Evolutionary conservation across 148 eudicot species (phyloP).

Genomic region (Nepenthes mirabilis): DNA sequence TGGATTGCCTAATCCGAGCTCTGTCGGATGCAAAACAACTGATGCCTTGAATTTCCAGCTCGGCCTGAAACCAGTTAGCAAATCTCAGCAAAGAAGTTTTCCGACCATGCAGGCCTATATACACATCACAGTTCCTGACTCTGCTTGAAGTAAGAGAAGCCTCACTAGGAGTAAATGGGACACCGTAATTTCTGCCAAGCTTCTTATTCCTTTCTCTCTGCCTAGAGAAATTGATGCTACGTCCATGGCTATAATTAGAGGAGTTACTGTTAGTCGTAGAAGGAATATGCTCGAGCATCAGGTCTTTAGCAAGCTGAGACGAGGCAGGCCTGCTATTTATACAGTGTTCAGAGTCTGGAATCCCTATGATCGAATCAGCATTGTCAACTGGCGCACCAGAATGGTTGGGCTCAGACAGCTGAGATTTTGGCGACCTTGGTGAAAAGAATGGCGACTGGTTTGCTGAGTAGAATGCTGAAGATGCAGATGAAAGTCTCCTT

Average conservation of each 20-base stretch:
- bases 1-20: conserved; percentile 51
- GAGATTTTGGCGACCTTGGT: conserved; percentile 58
- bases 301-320: conserved; percentile 38
- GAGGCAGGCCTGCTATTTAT: conserved; percentile 18
- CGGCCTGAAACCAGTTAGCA: conserved; percentile 88
- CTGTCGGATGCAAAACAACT: conserved; percentile 91
- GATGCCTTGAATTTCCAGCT: conserved; percentile 83
- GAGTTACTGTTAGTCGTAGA: conserved; percentile 46
- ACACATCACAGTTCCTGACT: conserved; percentile 79
- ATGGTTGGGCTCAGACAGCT: conserved; percentile 27
- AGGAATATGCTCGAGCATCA: conserved; percentile 40
- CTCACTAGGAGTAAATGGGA: conserved; percentile 34
- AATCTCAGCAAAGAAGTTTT: conserved; percentile 70
- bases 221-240: conserved; percentile 33
- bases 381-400: conserved; percentile 22
- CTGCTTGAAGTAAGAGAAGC: conserved; percentile 50
- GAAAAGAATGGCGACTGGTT: conserved; percentile 90
- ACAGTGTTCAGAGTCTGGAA: conserved; percentile 14
- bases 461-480: conserved; percentile 89
- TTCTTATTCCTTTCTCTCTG: conserved; percentile 44
- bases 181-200: conserved; percentile 29
- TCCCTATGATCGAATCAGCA: conserved; percentile 5
- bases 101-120: conserved; percentile 76
- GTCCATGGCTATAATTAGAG: conserved; percentile 31
- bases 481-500: conserved; percentile 79